Evolutionary conservation across 495 filamentous ascomycete genomes (phyloP), one percentile per base, ranked within the genome.

Genomic region (Clavariopsis aquatica): DNA sequence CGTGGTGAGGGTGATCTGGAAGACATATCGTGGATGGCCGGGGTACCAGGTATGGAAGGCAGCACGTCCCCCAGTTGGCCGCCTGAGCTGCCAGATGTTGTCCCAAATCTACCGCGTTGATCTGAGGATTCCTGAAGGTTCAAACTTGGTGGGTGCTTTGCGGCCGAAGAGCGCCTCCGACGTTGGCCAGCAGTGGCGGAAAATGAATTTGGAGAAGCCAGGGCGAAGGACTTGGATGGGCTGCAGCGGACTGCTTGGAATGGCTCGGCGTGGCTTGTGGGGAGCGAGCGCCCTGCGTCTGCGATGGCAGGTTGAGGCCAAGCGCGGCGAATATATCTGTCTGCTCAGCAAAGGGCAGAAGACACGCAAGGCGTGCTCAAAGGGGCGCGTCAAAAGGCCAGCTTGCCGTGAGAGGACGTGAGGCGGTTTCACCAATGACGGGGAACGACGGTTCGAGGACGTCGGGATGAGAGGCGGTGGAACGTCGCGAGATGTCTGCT

Each of bases 1-100:
- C 84, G 83, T 63, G 91, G 91, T 52, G 90, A 93, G 49, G 91
- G 91, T 70, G 90, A 93, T 76, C 90, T 85, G 57, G 90, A 92
- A 68, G 91, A 90, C 92, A 96, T 95, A 65, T 68, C 52, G 56
- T 52, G 52, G 19, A 55, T 60, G 27, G 62, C 57, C 6, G 73
- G 74, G 7, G 74, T 74, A 38, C 66, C 66, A n/a, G 74, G 72
- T 15, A 74, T 69, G 3, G 65, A 27, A 41, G 68, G 64, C 6
- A 72, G 64, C 24, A 23, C 52, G 23, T 62, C 64, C 24, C 54
- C 68, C 26, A 62, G 41, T 20, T 28, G 24, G 47, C 55, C 56
- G 49, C 45, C 52, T 15, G 66, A 52, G 53, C 38, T 17, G 45
- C 63, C 62, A 20, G 57, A 64, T 26, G 69, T 60, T 24, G 57